A percentile compares a stretch with the other conserved stretches of the same genome.
phyloP scores from a whole-genome alignment of 345 rosid species.

The Pistacia atlantica region DNA sequence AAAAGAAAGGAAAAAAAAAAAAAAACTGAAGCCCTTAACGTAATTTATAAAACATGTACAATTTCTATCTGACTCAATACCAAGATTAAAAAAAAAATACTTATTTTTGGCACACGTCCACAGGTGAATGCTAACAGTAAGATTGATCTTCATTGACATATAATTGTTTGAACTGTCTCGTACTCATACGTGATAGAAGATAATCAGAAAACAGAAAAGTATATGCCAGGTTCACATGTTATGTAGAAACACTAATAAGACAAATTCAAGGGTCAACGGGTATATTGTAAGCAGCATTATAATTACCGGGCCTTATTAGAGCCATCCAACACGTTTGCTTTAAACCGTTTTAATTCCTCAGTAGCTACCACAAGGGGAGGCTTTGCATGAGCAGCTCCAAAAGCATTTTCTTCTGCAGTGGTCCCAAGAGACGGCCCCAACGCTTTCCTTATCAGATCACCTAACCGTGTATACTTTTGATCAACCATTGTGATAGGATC shows the following conservation, averaged over 20 bases:
- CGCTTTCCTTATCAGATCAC: constrained; percentile 43
- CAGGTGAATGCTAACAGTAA: background rate
- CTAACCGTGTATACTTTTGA: constrained; percentile 35
- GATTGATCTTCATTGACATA: constrained; percentile 14
- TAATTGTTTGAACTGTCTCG: constrained; percentile 8
- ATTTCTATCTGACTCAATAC: background rate
- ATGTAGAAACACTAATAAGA: background rate
- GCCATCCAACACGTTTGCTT: constrained; percentile 35
- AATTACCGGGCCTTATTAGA: constrained; percentile 48
- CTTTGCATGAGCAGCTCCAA: constrained; percentile 47
- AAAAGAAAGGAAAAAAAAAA: constrained; percentile 2
- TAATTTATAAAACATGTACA: background rate
- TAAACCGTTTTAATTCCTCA: constrained; percentile 56
- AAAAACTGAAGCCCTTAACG: background rate
- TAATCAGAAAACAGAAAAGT: constrained; percentile 2
- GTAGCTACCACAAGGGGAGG: constrained; percentile 38
- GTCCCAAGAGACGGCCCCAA: constrained; percentile 46
- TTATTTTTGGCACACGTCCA: constrained; percentile 7
- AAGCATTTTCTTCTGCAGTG: constrained; percentile 42
- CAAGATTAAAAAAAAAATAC: background rate
- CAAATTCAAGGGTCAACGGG: constrained; percentile 7
- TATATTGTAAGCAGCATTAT: background rate
- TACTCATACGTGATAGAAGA: background rate
- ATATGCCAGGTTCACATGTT: background rate
- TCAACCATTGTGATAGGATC: constrained; percentile 54